Base-by-base conservation (phyloP, 768 basidiomycete species). In the Boletus edulis region DNA sequence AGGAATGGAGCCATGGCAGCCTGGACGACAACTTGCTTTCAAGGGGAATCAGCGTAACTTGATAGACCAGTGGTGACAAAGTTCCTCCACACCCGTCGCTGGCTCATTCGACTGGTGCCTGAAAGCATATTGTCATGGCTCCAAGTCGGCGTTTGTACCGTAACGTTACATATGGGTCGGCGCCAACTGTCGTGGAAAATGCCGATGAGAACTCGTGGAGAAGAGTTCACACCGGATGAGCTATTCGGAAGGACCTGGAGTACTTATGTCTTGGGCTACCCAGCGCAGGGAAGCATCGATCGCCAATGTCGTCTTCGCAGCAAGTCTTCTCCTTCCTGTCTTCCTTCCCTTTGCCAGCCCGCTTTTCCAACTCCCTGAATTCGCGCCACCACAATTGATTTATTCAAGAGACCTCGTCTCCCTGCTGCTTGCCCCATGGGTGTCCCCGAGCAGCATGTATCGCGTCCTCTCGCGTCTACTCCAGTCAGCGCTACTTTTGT, bases 331-430 rank as follows among this genome's bases (percentile, higher is more conserved):
- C 32, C 46, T 62, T 20, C 51, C 62, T 34, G 55, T 62, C 2
- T 35, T 56, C 13, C 42, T 60, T 22, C 41, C 60, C 1, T 44
- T 59, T 22, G 9, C 57, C 22, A 47, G 44, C 27, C 45, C 56
- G 3, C 22, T 53, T 20, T 59, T 60, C 34, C 60, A 35, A 9
- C 48, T 61, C 17, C 55, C 64, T 31, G 67, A 66, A 62, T 77
- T 76, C 49, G 67, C 70, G 3, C 75, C 76, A 12, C 75, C 69
- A 17, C 75, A 74, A 63, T 43, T 76, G 20, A 65, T 76, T 48
- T 66, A 73, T 51, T 66, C 71, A 9, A 64, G 61, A 35, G 65
- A 76, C 52, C 54, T 73, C 1, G 46, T 67, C 11, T 62, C 71
- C 11, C 61, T 77, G 9, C 46, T 78, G 5, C 41, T 72, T 13